Evolutionary conservation across 2,329 filamentous ascomycete genomes (phyloP), one percentile per base, ranked within the genome.

Genomic region (Basipetospora chlamydospora): DNA sequence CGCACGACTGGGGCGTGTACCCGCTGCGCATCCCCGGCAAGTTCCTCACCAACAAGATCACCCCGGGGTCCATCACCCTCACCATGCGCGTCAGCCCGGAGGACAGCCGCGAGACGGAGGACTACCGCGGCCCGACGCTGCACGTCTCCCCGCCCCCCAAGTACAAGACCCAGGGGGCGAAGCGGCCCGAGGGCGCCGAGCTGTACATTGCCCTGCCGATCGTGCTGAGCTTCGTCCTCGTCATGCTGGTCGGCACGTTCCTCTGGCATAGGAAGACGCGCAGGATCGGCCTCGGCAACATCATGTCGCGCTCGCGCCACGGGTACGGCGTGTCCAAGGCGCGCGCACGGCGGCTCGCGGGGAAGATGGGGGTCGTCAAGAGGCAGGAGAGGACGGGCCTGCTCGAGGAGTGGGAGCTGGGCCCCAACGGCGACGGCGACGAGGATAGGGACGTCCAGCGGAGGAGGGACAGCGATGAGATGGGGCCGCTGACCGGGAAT

Each of bases 261-360:
- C 37, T 77, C 59, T 72, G 63, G 60, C 70, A 73, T 52, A 57
- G 61, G 38, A 59, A 63, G 46, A 52, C 58, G n/a, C 61, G 70
- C 39, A 50, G 50, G 41, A 68, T 74, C 41, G 53, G 55, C 4
- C 47, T 74, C 32, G 67, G 64, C 37, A 67, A 63, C 46, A 54
- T 73, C 52, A 66, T 71, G 59, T 56, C 62, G 45, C 60, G 65
- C 35, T 44, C 45, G 28, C 52, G 59, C 22, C 47, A 58, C 42
- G 61, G 66, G 28, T 67, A 67, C 50, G 61, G 64, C 40, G 53
- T 60, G 39, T 49, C 54, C 35, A 53, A 53, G 47, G 50, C 48
- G 31, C 55, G 55, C 39, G 54, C 50, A 42, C 48, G 58, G 42
- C 55, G 61, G 41, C 44, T 53, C 39, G 35, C 16, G 33, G 15